phyloP scores from a whole-genome alignment of 2,329 filamentous ascomycete genomes.

The Cordyceps cicadae region DNA sequence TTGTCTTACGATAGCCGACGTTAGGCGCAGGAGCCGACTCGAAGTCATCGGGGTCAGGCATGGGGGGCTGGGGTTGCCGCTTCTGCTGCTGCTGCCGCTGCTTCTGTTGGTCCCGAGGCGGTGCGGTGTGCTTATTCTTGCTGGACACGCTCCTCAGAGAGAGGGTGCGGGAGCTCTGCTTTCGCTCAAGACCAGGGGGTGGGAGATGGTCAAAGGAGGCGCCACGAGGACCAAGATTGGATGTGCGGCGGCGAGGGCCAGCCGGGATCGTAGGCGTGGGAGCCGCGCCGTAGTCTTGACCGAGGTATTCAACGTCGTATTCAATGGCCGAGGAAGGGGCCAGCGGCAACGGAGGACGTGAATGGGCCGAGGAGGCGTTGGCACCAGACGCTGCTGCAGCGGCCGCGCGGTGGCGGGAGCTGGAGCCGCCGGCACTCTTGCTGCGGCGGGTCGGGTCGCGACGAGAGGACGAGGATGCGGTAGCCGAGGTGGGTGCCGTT shows the following conservation, averaged over 20 bases:
- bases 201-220: background rate
- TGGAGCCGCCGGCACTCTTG: constrained; percentile 18
- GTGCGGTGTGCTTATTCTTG: background rate
- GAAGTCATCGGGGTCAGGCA: constrained; percentile 29
- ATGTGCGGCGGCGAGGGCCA: background rate
- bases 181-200: background rate
- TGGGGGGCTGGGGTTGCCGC: constrained; percentile 15
- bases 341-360: constrained; percentile 2
- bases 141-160: constrained; percentile 4
- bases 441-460: constrained; percentile 15
- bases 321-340: constrained; percentile 13
- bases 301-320: constrained; percentile 8
- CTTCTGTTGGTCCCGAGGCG: background rate
- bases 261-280: constrained; percentile 5
- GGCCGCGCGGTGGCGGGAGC: background rate
- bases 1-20: constrained; percentile 51
- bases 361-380: background rate
- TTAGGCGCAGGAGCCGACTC: constrained; percentile 51
- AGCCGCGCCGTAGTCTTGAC: constrained; percentile 7
- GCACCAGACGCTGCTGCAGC: background rate
- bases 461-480: background rate
- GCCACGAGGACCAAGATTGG: background rate
- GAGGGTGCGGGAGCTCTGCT: constrained; percentile 3
- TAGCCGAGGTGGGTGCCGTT: background rate
- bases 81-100: background rate